Percentiles rank a stretch among this genome's conserved stretches.
phyloP scores from a whole-genome alignment of 2,329 filamentous ascomycete genomes.

The Aspergillus versicolor region DNA sequence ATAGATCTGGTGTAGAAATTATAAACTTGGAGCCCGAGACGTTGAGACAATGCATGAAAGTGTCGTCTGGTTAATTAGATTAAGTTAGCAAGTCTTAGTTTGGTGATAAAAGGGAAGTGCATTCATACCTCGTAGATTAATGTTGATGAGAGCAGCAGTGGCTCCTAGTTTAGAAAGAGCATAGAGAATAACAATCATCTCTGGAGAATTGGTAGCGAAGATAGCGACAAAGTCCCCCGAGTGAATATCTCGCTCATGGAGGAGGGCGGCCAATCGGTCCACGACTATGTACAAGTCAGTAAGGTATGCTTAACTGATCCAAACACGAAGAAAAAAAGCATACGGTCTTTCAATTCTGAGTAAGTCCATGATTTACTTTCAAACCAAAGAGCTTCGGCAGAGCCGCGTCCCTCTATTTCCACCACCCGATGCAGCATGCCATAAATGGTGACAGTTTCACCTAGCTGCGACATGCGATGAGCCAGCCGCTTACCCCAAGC shows the following conservation, averaged over 20 bases:
- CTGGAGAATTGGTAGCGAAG: conserved; percentile 51
- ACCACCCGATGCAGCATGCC: conserved; percentile 43
- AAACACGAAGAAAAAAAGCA: conserved; percentile 13
- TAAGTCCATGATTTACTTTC: conserved; percentile 51
- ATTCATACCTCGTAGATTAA: conserved; percentile 44
- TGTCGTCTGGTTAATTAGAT: conserved; percentile 35
- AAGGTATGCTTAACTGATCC: background rate
- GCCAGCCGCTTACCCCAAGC: conserved; percentile 34
- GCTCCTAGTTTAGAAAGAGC: conserved; percentile 49
- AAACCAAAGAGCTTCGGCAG: conserved; percentile 48
- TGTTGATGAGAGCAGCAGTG: conserved; percentile 48
- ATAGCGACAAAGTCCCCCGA: conserved; percentile 46
- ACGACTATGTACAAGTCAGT: conserved; percentile 34
- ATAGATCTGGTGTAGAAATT: conserved; percentile 47
- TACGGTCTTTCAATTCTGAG: conserved; percentile 43
- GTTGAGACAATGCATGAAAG: conserved; percentile 46
- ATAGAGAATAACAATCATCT: conserved; percentile 47
- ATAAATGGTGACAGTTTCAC: conserved; percentile 43
- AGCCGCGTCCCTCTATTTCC: conserved; percentile 38
- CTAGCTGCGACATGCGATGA: conserved; percentile 37
- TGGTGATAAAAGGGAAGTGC: background rate
- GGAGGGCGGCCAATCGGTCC: conserved; percentile 44
- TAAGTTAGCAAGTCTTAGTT: background rate
- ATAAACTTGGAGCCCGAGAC: conserved; percentile 43
- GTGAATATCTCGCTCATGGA: conserved; percentile 38